Conservation (phyloP, 1,284 basidiomycete genomes). For the Malassezia psittaci region DNA sequence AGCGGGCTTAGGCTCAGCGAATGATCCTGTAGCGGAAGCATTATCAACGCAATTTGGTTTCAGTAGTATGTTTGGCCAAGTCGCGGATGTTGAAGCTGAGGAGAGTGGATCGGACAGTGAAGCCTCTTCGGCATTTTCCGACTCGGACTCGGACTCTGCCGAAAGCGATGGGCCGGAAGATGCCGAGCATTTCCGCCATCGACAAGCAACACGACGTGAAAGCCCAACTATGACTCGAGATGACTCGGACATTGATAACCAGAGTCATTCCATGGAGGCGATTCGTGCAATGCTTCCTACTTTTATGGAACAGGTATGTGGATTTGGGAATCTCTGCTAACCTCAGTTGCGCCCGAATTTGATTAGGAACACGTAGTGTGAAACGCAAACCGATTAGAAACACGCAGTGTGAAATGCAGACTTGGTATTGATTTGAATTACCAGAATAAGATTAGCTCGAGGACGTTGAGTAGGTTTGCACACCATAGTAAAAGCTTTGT, state of each 20-base stretch:
- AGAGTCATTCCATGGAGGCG: not conserved
- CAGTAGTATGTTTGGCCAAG: slow-evolving; percentile 23
- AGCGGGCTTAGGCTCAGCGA: slow-evolving; percentile 16
- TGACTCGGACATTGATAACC: not conserved
- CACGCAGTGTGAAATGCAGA: too few species aligned
- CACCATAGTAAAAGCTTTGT: too few species aligned
- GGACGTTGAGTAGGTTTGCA: too few species aligned
- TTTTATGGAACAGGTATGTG: not conserved
- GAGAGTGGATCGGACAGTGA: slow-evolving; percentile 23
- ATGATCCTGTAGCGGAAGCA: slow-evolving; percentile 32
- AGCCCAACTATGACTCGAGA: not conserved
- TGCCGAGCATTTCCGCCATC: slow-evolving; percentile 1
- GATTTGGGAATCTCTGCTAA: not conserved
- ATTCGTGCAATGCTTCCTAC: slow-evolving; percentile 5
- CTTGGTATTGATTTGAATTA: too few species aligned
- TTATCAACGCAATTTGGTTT: slow-evolving; percentile 44
- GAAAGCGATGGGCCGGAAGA: slow-evolving; percentile 5
- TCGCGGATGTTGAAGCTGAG: slow-evolving; percentile 36
- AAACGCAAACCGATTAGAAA: too few species aligned
- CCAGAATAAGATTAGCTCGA: too few species aligned
- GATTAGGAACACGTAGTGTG: too few species aligned
- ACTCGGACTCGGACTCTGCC: slow-evolving; percentile 1
- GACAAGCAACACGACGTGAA: not conserved
- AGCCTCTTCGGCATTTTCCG: slow-evolving; percentile 7
- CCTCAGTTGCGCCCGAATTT: too few species aligned